Evolutionary conservation across 2,329 filamentous ascomycete genomes (phyloP).

Genomic region (Colletotrichum orchidophilum): DNA sequence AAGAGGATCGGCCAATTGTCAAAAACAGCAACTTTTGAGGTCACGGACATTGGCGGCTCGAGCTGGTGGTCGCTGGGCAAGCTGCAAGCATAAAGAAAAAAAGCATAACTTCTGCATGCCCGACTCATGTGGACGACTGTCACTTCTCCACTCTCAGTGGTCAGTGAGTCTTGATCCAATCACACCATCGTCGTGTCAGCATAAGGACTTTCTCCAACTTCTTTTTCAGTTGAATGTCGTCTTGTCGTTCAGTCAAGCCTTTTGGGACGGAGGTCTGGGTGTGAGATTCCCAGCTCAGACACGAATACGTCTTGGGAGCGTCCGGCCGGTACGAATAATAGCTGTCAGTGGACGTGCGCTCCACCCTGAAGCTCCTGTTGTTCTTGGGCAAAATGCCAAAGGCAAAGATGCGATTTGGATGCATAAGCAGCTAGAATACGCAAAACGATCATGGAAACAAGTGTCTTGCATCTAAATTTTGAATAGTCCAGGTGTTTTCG

Average conservation of each 20-base stretch:
- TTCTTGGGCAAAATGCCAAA: not conserved
- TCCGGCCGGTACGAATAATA: too few species aligned
- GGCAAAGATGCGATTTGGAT: not conserved
- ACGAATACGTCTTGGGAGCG: too few species aligned
- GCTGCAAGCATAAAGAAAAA: not conserved
- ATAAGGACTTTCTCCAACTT: not conserved
- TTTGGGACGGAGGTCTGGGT: not conserved
- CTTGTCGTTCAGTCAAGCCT: not conserved
- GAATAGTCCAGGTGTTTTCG: not conserved
- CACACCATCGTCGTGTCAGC: not conserved
- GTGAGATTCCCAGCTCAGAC: not conserved
- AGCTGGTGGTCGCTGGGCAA: not conserved
- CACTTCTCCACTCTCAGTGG: slow-evolving; percentile 28
- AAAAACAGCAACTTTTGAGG: not conserved
- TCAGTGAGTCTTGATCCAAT: slow-evolving; percentile 9
- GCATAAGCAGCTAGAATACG: not conserved
- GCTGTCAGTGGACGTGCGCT: not conserved
- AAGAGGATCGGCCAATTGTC: not conserved
- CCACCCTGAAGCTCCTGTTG: not conserved
- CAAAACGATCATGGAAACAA: not conserved
- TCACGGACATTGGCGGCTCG: not conserved
- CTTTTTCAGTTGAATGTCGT: not conserved
- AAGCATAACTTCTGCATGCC: not conserved
- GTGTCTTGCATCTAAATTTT: not conserved
- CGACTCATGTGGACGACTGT: slow-evolving; percentile 9